These are phyloP conservation scores for Stephania cephalantha DNA, from an alignment of 164 flowering plant species.

Conservation along the genomic window DNA sequence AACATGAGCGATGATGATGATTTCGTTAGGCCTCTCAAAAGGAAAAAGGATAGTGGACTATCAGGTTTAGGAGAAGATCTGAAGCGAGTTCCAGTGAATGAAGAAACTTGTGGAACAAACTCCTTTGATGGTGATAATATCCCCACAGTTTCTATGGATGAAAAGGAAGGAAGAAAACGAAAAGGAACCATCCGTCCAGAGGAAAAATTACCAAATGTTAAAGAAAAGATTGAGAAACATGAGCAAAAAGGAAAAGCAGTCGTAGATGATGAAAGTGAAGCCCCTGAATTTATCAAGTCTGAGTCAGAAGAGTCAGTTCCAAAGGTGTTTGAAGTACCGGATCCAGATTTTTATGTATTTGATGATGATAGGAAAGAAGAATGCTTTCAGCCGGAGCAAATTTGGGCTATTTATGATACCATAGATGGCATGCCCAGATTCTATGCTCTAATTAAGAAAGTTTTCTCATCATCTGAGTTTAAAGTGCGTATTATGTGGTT, in stretches of 20 bases:
- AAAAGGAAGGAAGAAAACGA: conserved; percentile 11
- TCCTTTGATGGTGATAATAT: conserved; percentile 9
- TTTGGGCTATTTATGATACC: conserved; percentile 80
- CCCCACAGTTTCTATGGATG: conserved; percentile 5
- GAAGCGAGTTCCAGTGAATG: not conserved
- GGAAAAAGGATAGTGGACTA: conserved; percentile 22
- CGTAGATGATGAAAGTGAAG: not conserved
- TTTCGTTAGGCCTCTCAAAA: conserved; percentile 18
- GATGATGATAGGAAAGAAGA: conserved; percentile 40
- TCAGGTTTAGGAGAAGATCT: conserved; percentile 14
- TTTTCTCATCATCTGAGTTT: conserved; percentile 34
- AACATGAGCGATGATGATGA: conserved; percentile 45
- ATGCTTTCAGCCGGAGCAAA: conserved; percentile 50
- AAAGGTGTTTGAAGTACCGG: conserved; percentile 29
- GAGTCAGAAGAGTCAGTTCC: conserved; percentile 16
- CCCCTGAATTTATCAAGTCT: conserved; percentile 12
- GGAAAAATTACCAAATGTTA: conserved; percentile 20
- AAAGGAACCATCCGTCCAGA: conserved; percentile 10
- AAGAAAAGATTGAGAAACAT: conserved; percentile 7
- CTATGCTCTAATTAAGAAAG: conserved; percentile 58
- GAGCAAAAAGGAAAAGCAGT: conserved; percentile 8
- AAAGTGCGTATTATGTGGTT: conserved; percentile 69
- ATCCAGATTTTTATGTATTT: conserved; percentile 65
- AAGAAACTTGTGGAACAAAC: conserved; percentile 4
- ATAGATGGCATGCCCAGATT: conserved; percentile 84